These are phyloP conservation scores for Pharus latifolius DNA, from an alignment of 176 grass and related monocot species.

Conservation along the genomic window DNA sequence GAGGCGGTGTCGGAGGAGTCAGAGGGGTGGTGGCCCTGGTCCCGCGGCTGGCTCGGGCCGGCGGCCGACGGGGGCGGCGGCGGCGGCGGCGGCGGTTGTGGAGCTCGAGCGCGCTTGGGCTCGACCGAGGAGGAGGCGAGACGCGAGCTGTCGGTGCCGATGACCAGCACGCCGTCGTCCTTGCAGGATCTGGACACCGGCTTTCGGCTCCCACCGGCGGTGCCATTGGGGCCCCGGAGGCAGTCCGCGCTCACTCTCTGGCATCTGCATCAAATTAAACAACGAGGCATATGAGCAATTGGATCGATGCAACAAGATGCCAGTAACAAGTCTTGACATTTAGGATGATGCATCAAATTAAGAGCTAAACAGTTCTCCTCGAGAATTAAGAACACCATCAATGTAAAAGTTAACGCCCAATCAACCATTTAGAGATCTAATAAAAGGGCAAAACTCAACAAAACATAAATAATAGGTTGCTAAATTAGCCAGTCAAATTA, in stretches of 20 bases:
- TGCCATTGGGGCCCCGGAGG: slow-evolving; percentile 30
- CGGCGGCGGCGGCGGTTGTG: background rate
- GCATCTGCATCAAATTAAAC: slow-evolving; percentile 34
- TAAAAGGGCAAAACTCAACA: background rate
- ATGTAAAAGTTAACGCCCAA: background rate
- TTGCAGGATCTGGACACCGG: slow-evolving; percentile 30
- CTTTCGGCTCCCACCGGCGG: slow-evolving; percentile 9
- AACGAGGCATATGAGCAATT: background rate
- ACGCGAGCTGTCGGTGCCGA: slow-evolving; percentile 6
- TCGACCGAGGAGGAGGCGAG: slow-evolving; percentile 10
- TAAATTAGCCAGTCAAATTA: background rate
- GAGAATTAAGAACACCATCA: background rate
- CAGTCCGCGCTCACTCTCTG: slow-evolving; percentile 49
- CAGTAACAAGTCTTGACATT: background rate
- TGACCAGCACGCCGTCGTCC: slow-evolving; percentile 6
- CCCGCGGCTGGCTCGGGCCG: background rate
- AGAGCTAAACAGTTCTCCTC: background rate
- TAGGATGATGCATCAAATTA: background rate
- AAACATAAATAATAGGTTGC: background rate
- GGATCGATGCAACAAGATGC: slow-evolving; percentile 7
- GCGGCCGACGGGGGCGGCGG: background rate
- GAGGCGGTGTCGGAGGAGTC: background rate
- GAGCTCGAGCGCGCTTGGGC: slow-evolving; percentile 14
- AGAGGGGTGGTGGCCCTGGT: background rate
- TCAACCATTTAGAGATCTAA: background rate